These are phyloP conservation scores for Metarhizium sp. DNA, from an alignment of 2,329 filamentous ascomycete genomes.

Conservation along the genomic window DNA sequence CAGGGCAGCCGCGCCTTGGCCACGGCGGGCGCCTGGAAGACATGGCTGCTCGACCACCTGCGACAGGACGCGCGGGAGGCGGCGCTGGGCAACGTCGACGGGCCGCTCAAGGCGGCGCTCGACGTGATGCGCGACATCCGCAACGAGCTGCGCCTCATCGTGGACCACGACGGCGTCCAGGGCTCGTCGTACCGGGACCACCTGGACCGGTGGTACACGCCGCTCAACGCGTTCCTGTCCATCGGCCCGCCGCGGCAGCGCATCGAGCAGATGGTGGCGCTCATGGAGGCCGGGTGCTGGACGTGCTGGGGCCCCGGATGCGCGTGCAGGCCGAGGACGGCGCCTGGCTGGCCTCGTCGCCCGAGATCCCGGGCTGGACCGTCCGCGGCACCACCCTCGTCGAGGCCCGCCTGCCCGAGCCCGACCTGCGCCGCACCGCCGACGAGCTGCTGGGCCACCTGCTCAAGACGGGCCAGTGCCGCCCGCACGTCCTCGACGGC, in stretches of 20 bases:
- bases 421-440: not conserved
- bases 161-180: slow-evolving; percentile 4
- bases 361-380: not conserved
- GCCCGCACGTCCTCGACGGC: slow-evolving; percentile 3
- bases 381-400: slow-evolving; percentile 3
- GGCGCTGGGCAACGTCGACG: slow-evolving; percentile 1
- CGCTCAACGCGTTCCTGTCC: slow-evolving; percentile 4
- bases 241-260: slow-evolving; percentile 5
- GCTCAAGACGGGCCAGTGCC: slow-evolving; percentile 2
- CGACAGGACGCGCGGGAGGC: slow-evolving; percentile 1
- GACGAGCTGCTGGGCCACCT: slow-evolving; percentile 2
- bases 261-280: slow-evolving; percentile 5
- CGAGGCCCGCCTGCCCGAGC: slow-evolving; percentile 2
- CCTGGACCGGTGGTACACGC: slow-evolving; percentile 5
- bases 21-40: not conserved
- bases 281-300: slow-evolving; percentile 2
- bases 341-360: not conserved
- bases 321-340: not conserved
- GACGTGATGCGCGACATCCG: slow-evolving; percentile 6
- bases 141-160: slow-evolving; percentile 6
- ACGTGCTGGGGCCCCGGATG: slow-evolving; percentile 3
- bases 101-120: slow-evolving; percentile 3
- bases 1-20: not conserved
- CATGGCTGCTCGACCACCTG: slow-evolving; percentile 3
- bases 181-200: slow-evolving; percentile 4